Evolutionary conservation across 495 filamentous ascomycete species (phyloP), one percentile per base, ranked within the genome.

Genomic region (Aspergillus olivimuriae): DNA sequence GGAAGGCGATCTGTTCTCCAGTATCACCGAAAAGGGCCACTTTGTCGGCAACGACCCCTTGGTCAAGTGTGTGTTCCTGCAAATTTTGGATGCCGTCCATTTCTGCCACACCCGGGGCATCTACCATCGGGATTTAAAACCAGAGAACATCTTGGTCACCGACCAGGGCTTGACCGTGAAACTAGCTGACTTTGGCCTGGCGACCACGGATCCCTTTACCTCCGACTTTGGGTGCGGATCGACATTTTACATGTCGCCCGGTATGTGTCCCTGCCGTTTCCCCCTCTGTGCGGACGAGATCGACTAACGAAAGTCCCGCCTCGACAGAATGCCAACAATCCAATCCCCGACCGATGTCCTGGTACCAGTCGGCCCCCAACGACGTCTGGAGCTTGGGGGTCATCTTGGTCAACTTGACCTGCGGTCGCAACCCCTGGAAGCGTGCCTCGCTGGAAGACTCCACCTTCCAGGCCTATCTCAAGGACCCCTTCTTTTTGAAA

Each of bases 221-320:
- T 82, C 89, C 47, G 92, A 99, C 63, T 96, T 94, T 65, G 94
- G 94, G 43, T 99, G 94, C 64, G 92, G 92, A 38, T 96, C 91
- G 14, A 97, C 92, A 11, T 97, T 99, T 61, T 97, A 99, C 72
- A 97, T 97, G 94, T 91, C 85, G 45, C 92, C 92, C 78, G 92
- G 92, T 96, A 86, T 67, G 76, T 53, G 42, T 12, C 26, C 35
- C 38, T 19, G 22, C 12, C 16, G 22, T 17, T 18, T 31, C 15
- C 20, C 30, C 30, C 33, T 32, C n/a, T n/a, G n/a, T n/a, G n/a
- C n/a, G n/a, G n/a, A n/a, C n/a, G n/a, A n/a, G n/a, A n/a, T n/a
- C n/a, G n/a, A n/a, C n/a, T n/a, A n/a, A n/a, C n/a, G n/a, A n/a
- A n/a, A n/a, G n/a, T 30, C 14, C 17, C 10, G 37, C 44, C 21